Percentiles rank a stretch among this genome's conserved stretches.
Conservation (phyloP, 371 early-diverging fungal species). For the Gilbertella persicaria region DNA sequence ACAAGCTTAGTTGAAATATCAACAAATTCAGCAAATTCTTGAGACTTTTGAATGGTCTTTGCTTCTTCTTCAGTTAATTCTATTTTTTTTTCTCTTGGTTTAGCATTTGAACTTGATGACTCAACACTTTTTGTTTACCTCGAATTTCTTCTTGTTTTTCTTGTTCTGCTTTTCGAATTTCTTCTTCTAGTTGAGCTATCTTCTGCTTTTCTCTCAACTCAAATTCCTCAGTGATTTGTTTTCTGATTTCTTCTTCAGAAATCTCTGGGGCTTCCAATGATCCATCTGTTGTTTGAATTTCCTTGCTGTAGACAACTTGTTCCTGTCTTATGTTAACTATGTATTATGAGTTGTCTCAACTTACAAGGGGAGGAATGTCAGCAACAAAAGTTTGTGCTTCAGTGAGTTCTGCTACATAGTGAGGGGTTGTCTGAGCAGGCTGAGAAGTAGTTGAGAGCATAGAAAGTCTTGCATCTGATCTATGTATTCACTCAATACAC, state of each 20-base stretch:
- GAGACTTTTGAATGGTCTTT: conserved; percentile 68
- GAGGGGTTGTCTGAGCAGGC: conserved; percentile 25
- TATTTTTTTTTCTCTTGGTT: conserved; percentile 16
- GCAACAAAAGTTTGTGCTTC: conserved; percentile 70
- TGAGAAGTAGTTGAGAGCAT: conserved; percentile 42
- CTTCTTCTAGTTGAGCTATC: conserved; percentile 63
- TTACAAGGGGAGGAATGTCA: conserved; percentile 83
- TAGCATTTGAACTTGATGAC: neutral
- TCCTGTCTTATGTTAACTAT: conserved; percentile 52
- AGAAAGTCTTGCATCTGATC: conserved; percentile 21
- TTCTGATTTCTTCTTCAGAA: conserved; percentile 64
- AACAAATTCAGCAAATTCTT: conserved; percentile 84
- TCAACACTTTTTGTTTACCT: conserved; percentile 25
- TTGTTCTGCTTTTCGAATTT: conserved; percentile 53
- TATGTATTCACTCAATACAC: neutral
- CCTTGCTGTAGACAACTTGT: conserved; percentile 88
- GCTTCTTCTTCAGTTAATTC: conserved; percentile 86
- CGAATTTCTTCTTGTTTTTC: conserved; percentile 49
- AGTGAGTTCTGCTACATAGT: conserved; percentile 58
- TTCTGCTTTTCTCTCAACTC: conserved; percentile 62
- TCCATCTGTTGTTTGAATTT: conserved; percentile 80
- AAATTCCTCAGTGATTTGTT: conserved; percentile 60
- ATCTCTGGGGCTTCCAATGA: conserved; percentile 58
- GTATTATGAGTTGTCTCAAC: neutral
- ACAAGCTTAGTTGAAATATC: conserved; percentile 84